phyloP scores from a whole-genome alignment of 2,329 filamentous ascomycete species.

The Penicillium sp. region DNA sequence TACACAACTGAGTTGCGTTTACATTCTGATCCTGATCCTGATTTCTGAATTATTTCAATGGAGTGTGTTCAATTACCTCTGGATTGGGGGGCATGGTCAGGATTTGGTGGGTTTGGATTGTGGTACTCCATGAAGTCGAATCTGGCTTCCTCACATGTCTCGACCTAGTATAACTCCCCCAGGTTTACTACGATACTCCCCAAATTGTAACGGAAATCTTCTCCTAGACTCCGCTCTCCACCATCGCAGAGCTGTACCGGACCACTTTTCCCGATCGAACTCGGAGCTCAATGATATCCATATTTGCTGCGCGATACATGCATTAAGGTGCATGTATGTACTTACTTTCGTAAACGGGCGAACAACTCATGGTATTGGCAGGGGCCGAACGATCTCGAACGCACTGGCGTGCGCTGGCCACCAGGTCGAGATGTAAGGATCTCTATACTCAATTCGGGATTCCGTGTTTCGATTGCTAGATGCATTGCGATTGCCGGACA shows the following conservation, averaged over 20 bases:
- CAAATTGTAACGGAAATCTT: neutral
- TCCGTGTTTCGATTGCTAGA: neutral
- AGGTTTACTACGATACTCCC: neutral
- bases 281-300: too few relatives aligned
- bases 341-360: neutral
- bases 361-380: neutral
- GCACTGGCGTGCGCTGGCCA: slow-evolving; percentile 7
- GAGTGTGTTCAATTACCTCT: neutral
- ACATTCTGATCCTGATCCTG: neutral
- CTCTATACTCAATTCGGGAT: neutral
- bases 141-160: neutral
- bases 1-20: neutral
- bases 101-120: neutral
- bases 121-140: neutral
- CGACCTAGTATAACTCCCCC: neutral
- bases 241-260: too few relatives aligned
- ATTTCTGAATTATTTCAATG: neutral
- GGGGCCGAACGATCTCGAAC: slow-evolving; percentile 10
- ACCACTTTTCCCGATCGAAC: neutral
- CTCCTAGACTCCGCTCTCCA: neutral
- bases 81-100: neutral
- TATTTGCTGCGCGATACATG: too few relatives aligned
- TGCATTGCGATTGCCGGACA: neutral
- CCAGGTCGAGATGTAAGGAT: slow-evolving; percentile 1
- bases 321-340: neutral